Evolutionary conservation across 1,284 basidiomycete genomes (phyloP).

Genomic region (Amylostereum areolatum): DNA sequence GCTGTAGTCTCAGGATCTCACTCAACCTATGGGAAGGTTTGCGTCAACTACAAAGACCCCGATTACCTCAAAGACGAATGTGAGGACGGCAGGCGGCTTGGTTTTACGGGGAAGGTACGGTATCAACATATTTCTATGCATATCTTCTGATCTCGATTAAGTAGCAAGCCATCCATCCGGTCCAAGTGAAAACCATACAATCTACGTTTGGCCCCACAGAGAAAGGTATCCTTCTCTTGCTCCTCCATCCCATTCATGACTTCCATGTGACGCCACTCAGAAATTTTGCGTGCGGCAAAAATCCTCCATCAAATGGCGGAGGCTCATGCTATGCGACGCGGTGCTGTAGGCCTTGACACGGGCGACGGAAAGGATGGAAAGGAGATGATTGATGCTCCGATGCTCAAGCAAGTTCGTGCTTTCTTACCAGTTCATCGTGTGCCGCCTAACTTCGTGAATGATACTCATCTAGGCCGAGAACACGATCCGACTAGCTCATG

Average conservation of each 20-base stretch:
- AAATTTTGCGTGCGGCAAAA: conserved; percentile 72
- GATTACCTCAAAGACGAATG: conserved; percentile 73
- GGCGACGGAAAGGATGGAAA: conserved; percentile 51
- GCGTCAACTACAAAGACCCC: conserved; percentile 82
- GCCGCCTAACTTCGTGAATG: conserved; percentile 15
- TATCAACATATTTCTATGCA: neutral
- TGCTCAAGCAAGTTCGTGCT: conserved; percentile 74
- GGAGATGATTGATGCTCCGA: conserved; percentile 91
- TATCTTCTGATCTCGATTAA: conserved; percentile 7
- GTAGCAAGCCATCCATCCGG: conserved; percentile 93
- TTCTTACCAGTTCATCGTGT: conserved; percentile 13
- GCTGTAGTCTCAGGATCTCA: neutral
- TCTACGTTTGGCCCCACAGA: conserved; percentile 72
- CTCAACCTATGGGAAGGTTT: conserved; percentile 53
- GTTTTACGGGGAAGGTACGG: conserved; percentile 80
- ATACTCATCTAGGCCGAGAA: conserved; percentile 51
- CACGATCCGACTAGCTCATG: conserved; percentile 53
- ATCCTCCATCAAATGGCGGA: conserved; percentile 64
- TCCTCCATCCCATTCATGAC: conserved; percentile 2
- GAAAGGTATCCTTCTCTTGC: conserved; percentile 43
- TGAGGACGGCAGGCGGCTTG: conserved; percentile 69
- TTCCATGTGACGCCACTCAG: conserved; percentile 31
- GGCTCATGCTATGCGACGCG: conserved; percentile 41
- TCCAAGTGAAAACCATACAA: conserved; percentile 79
- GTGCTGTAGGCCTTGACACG: conserved; percentile 60